Evolutionary conservation across 768 basidiomycete genomes (phyloP).

Genomic region (Steccherinum ochraceum): DNA sequence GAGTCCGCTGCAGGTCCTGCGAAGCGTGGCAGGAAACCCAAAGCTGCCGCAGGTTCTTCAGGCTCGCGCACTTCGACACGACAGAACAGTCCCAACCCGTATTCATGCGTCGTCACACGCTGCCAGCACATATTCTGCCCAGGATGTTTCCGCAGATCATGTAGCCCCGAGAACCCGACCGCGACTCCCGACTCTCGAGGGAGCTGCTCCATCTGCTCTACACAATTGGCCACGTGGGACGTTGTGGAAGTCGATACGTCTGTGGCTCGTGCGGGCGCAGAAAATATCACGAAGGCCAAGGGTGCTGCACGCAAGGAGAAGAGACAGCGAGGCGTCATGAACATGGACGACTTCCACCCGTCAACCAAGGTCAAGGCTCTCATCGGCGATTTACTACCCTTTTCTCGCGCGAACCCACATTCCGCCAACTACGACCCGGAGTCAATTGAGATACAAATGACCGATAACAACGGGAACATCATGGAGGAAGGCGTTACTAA

Average conservation of each 20-base stretch:
- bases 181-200: constrained; percentile 48
- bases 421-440: constrained; percentile 82
- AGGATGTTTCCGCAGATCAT: constrained; percentile 74
- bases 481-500: constrained; percentile 71
- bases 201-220: constrained; percentile 75
- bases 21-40: constrained; percentile 46
- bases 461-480: constrained; percentile 67
- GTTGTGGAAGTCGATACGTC: constrained; percentile 79
- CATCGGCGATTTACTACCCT: constrained; percentile 70
- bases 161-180: constrained; percentile 79
- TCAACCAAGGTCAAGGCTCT: constrained; percentile 90
- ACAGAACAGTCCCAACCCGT: constrained; percentile 60
- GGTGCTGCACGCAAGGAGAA: constrained; percentile 63
- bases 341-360: constrained; percentile 53
- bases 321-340: constrained; percentile 43
- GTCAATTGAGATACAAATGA: constrained; percentile 67
- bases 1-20: constrained; percentile 40
- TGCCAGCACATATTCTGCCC: constrained; percentile 94
- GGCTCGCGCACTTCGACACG: constrained; percentile 66
- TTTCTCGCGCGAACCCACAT: constrained; percentile 79
- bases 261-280: constrained; percentile 25
- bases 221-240: constrained; percentile 59
- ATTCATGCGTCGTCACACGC: constrained; percentile 73
- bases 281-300: constrained; percentile 45
- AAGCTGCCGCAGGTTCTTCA: constrained; percentile 27